phyloP scores from a whole-genome alignment of 306 rosid genomes.

The Parietaria judaica region DNA sequence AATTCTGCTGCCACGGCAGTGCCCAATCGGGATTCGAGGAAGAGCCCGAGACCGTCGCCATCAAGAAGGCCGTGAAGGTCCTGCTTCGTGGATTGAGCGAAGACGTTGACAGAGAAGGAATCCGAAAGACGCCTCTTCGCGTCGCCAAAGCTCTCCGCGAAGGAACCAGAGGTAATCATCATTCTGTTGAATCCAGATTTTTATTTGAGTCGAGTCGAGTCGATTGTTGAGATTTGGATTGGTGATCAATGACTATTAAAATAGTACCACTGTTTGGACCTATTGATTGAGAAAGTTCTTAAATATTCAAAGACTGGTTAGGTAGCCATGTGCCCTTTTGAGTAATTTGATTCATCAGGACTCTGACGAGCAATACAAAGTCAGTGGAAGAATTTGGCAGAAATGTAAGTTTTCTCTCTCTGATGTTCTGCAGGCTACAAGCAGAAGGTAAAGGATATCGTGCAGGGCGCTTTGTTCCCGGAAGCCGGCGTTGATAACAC shows the following conservation, averaged over 20 bases:
- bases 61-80: constrained; percentile 70
- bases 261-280: too few species aligned
- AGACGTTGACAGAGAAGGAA: constrained; percentile 77
- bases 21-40: constrained; percentile 34
- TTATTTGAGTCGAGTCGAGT: too few species aligned
- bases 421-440: constrained; percentile 45
- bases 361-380: too few species aligned
- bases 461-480: constrained; percentile 84
- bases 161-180: constrained; percentile 70
- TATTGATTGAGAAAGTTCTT: too few species aligned
- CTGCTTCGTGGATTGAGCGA: constrained; percentile 76
- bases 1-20: constrained; percentile 17
- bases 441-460: constrained; percentile 73
- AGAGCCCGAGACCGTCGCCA: constrained; percentile 40
- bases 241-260: too few species aligned
- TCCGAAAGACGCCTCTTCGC: constrained; percentile 77
- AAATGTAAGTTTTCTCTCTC: constrained; percentile 3
- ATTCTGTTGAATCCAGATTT: neutral
- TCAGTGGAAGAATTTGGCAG: too few species aligned
- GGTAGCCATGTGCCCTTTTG: too few species aligned
- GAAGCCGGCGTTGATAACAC: constrained; percentile 75
- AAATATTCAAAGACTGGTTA: too few species aligned
- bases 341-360: too few species aligned
- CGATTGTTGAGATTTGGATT: too few species aligned
- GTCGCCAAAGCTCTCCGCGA: constrained; percentile 91